Evolutionary conservation across 2,329 filamentous ascomycete genomes (phyloP).

Genomic region (Aspergillus carbonarius): DNA sequence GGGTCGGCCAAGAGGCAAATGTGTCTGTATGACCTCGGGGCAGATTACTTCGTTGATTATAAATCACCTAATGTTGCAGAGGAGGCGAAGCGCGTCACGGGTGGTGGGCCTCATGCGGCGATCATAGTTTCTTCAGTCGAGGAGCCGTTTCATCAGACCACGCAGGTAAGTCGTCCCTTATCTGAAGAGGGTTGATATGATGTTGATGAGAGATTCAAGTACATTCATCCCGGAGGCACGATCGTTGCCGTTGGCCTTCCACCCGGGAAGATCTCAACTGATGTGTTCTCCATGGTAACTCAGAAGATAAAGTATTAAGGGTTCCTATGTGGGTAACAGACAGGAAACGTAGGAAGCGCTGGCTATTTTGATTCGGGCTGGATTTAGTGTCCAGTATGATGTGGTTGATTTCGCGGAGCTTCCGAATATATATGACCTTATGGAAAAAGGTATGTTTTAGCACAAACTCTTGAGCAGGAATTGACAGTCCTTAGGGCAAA

Average conservation of each 20-base stretch:
- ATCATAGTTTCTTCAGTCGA: slow-evolving; percentile 79
- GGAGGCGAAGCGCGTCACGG: slow-evolving; percentile 76
- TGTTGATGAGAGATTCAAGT: slow-evolving; percentile 51
- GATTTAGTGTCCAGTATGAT: slow-evolving; percentile 84
- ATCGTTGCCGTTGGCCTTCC: slow-evolving; percentile 87
- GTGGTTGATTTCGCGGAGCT: slow-evolving; percentile 75
- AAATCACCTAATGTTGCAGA: slow-evolving; percentile 71
- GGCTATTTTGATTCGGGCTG: slow-evolving; percentile 76
- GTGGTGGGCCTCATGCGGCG: slow-evolving; percentile 80
- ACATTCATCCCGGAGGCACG: slow-evolving; percentile 75
- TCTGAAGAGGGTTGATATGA: slow-evolving; percentile 21
- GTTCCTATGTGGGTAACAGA: slow-evolving; percentile 87
- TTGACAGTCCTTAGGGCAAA: not conserved
- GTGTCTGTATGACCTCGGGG: slow-evolving; percentile 63
- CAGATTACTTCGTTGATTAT: slow-evolving; percentile 75
- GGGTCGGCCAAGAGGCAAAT: slow-evolving; percentile 76
- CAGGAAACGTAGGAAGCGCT: slow-evolving; percentile 82
- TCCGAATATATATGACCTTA: slow-evolving; percentile 70
- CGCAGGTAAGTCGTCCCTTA: slow-evolving; percentile 5
- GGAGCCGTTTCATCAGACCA: slow-evolving; percentile 88
- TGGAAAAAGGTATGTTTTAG: slow-evolving; percentile 40
- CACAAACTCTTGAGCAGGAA: not conserved
- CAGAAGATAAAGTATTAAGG: slow-evolving; percentile 85
- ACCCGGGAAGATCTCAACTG: slow-evolving; percentile 71
- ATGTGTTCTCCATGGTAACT: slow-evolving; percentile 81